Evolutionary conservation across 73 alveolate species (phyloP), one percentile per base, ranked within the genome.

Genomic region (Paramecium primaurelia): DNA sequence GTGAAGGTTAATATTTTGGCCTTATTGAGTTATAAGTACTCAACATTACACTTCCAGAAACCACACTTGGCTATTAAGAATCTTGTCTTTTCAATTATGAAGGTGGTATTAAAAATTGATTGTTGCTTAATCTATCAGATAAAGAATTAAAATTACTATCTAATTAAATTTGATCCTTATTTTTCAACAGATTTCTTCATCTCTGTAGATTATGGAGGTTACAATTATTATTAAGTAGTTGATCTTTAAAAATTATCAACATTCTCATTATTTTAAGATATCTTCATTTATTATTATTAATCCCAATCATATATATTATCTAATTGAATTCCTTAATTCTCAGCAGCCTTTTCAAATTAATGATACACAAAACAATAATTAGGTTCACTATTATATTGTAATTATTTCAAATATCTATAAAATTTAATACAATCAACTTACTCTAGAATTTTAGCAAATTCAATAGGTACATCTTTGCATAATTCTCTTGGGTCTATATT

Each of bases 391-490:
- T 45, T 40, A 45, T 42, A 77, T 77, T 77, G 42, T 8, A 77
- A 77, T 14, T 26, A 22, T 45, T 18, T 77, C 6, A 77, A 10
- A 42, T 77, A 77, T n/a, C 90, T 77, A 77, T 14, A 45, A 6
- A 32, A 4, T 40, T 40, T 49, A 77, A 22, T n/a, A 28, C 5
- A n/a, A 49, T 49, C 60, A 77, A 32, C 30, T 36, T 77, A 77
- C 90, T 77, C 90, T 18, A 77, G 49, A n/a, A 77, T 77, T 20
- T 38, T 22, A 20, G 73, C 90, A 38, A 77, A 88, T 37, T 88
- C 90, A 69, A 69, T 69, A 7, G 93, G 93, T 16, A 68, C 73
- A 37, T 88, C 93, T 69, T 88, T 88, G 47, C 90, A 88, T 14
- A 88, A 38, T 44, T 88, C 93, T 42, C 30, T 42, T 42, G 93